Conservation (phyloP, 306 rosid genomes). For the Cucumis melo region DNA sequence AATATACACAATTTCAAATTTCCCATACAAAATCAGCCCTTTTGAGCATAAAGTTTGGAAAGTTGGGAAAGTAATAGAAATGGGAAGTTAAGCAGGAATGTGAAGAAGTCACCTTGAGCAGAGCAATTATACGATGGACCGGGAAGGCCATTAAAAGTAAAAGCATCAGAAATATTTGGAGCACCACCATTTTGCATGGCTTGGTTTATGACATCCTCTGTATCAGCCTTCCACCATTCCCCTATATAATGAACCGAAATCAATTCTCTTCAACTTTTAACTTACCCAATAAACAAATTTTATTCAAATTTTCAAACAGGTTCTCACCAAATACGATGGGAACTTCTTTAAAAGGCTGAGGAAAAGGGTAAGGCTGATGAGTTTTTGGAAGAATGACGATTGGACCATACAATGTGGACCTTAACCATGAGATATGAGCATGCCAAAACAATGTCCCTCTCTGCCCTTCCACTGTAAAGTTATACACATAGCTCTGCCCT, state of each 20-base stretch:
- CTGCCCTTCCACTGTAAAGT: conserved; percentile 48
- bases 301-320: not conserved
- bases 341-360: conserved; percentile 48
- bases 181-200: conserved; percentile 47
- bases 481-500: conserved; percentile 43
- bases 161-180: conserved; percentile 60
- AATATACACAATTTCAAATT: conserved; percentile 5
- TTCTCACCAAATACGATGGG: conserved; percentile 45
- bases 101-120: conserved; percentile 35
- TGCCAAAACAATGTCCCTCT: conserved; percentile 71
- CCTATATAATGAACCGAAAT: conserved; percentile 22
- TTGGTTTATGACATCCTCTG: conserved; percentile 51
- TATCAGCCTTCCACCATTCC: conserved; percentile 77
- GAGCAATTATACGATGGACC: conserved; percentile 48
- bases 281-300: not conserved
- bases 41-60: not conserved
- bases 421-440: conserved; percentile 72
- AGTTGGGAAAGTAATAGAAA: not conserved
- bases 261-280: not conserved
- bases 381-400: conserved; percentile 60
- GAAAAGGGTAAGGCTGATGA: conserved; percentile 48
- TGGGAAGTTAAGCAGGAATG: not conserved
- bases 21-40: not conserved
- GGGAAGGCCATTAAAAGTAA: conserved; percentile 62
- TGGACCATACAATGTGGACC: conserved; percentile 50